Evolutionary conservation across 495 filamentous ascomycete genomes (phyloP).

Genomic region (Daldinia caldariorum): DNA sequence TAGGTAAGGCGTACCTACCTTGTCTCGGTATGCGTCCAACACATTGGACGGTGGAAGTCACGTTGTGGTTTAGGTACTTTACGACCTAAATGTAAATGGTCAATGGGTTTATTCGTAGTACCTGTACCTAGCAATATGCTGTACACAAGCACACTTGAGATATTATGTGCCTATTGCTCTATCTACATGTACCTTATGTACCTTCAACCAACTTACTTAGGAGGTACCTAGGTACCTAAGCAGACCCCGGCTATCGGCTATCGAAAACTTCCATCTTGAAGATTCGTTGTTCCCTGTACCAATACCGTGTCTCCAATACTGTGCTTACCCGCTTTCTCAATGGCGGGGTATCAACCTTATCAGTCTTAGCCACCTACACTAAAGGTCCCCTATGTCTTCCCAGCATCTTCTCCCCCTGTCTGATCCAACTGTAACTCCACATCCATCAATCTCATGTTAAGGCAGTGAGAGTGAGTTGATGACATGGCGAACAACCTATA

Average conservation of each 20-base stretch:
- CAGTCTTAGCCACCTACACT: slow-evolving; percentile 26
- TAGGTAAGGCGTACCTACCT: neutral
- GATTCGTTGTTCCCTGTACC: neutral
- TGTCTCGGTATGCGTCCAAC: neutral
- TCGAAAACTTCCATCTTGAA: neutral
- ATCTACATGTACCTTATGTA: no score
- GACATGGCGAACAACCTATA: slow-evolving; percentile 34
- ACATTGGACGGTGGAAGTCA: neutral
- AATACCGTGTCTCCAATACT: neutral
- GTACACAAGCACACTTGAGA: neutral
- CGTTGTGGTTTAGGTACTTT: neutral
- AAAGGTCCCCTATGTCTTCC: slow-evolving; percentile 19
- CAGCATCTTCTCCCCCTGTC: neutral
- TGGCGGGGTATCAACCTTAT: slow-evolving; percentile 44
- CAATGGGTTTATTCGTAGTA: neutral
- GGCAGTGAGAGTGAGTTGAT: slow-evolving; percentile 27
- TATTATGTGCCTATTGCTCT: no score
- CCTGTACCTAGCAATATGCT: neutral
- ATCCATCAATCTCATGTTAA: slow-evolving; percentile 43
- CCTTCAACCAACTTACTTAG: no score
- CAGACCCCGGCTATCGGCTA: neutral
- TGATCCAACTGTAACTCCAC: slow-evolving; percentile 38
- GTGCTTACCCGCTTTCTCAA: slow-evolving; percentile 24
- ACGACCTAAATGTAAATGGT: neutral
- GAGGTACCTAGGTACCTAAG: neutral